Evolutionary conservation across 2,329 filamentous ascomycete genomes (phyloP).

Genomic region (Nemania abortiva): DNA sequence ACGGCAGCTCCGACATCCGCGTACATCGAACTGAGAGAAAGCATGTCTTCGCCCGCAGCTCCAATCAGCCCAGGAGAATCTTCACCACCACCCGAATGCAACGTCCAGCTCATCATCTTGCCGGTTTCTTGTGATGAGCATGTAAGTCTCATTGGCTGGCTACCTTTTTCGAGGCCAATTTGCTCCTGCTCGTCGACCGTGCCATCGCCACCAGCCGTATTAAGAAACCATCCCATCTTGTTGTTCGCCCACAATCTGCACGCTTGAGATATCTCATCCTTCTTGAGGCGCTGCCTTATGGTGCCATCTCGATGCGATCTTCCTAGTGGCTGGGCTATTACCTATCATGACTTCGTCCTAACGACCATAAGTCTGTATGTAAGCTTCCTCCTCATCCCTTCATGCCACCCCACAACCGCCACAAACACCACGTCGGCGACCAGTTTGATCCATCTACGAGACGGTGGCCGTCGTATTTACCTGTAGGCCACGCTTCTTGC

Average conservation of each 20-base stretch:
- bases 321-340: not conserved
- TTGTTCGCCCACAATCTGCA: not conserved
- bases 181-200: not conserved
- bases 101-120: not conserved
- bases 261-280: not conserved
- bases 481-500: not conserved
- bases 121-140: not conserved
- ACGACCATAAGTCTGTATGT: not conserved
- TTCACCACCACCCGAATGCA: not conserved
- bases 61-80: not conserved
- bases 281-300: not conserved
- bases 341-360: not conserved
- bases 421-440: not conserved
- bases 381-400: not conserved
- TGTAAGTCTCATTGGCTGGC: not conserved
- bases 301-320: not conserved
- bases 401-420: not conserved
- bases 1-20: not conserved
- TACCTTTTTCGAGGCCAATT: not conserved
- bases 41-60: not conserved
- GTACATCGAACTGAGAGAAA: not conserved
- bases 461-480: not conserved
- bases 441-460: not conserved
- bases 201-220: conserved; percentile 2
- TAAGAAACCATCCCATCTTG: not conserved